Conservation (phyloP, 768 basidiomycete species). For the Tulasnella sp. region DNA sequence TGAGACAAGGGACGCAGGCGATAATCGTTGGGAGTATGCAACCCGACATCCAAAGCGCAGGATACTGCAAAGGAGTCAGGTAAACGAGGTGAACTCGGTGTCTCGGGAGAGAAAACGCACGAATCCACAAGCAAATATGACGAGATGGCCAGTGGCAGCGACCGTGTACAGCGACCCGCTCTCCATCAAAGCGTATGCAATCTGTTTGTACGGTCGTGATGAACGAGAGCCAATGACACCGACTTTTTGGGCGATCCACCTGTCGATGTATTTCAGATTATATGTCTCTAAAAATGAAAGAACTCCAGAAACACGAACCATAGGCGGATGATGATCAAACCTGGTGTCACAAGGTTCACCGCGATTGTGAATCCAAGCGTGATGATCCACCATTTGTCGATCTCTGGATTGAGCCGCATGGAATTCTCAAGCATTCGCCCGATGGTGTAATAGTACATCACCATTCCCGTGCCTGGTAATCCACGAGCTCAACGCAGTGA, state of each 20-base stretch:
- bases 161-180: slow-evolving; percentile 19
- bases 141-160: slow-evolving; percentile 1
- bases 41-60: slow-evolving; percentile 20
- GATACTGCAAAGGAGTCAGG: neutral
- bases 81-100: neutral
- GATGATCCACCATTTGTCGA: slow-evolving; percentile 26
- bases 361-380: slow-evolving; percentile 24
- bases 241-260: slow-evolving; percentile 12
- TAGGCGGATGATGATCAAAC: slow-evolving; percentile 16
- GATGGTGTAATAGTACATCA: slow-evolving; percentile 26
- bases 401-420: neutral
- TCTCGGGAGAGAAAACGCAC: neutral
- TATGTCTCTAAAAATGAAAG: neutral
- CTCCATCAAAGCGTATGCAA: slow-evolving; percentile 24
- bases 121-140: slow-evolving; percentile 19
- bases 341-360: slow-evolving; percentile 18
- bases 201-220: slow-evolving; percentile 15
- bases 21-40: slow-evolving; percentile 26
- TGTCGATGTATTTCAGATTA: neutral
- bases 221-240: slow-evolving; percentile 7
- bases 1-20: slow-evolving; percentile 16
- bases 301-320: slow-evolving; percentile 8
- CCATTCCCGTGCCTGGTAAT: slow-evolving; percentile 16
- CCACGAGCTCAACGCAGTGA: neutral
- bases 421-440: slow-evolving; percentile 6